Evolutionary conservation across 768 basidiomycete genomes (phyloP).

Genomic region (Suillus decipiens): DNA sequence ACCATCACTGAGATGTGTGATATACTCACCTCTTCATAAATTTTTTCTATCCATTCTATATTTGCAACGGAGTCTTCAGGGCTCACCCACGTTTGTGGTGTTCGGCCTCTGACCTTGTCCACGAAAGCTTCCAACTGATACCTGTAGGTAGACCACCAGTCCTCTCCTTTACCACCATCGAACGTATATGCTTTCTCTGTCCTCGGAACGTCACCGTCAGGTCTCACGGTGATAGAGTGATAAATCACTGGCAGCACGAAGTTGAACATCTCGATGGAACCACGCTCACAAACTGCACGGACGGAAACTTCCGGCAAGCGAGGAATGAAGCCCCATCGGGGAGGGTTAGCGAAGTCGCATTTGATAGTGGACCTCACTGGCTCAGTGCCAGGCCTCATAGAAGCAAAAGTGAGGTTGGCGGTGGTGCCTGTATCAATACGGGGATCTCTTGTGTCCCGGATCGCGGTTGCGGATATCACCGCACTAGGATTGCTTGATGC

Average conservation of each 20-base stretch:
- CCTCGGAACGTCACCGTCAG: conserved; percentile 31
- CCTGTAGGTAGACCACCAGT: conserved; percentile 51
- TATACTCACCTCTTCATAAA: conserved; percentile 51
- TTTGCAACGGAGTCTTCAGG: conserved; percentile 55
- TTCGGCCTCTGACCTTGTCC: conserved; percentile 53
- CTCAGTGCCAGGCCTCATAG: conserved; percentile 27
- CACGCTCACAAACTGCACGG: conserved; percentile 45
- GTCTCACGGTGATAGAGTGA: conserved; percentile 48
- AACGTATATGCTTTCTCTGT: conserved; percentile 49
- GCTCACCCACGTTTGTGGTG: conserved; percentile 55
- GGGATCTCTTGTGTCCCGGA: too few relatives aligned
- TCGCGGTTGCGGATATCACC: conserved; percentile 33
- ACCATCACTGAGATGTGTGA: conserved; percentile 4
- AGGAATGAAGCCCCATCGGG: conserved; percentile 38
- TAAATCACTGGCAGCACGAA: conserved; percentile 45
- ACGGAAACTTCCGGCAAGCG: conserved; percentile 36
- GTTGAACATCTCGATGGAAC: conserved; percentile 40
- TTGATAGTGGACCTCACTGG: conserved; percentile 28
- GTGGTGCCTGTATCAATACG: conserved; percentile 41
- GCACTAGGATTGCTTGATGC: conserved; percentile 43
- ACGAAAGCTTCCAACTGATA: conserved; percentile 69
- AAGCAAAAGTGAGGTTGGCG: conserved; percentile 39
- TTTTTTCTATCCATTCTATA: conserved; percentile 57
- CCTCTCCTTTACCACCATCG: conserved; percentile 42
- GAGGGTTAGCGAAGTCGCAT: conserved; percentile 35